These are phyloP conservation scores for Blastobotrys attinorum DNA, from an alignment of 805 yeast genomes.

Conservation along the genomic window DNA sequence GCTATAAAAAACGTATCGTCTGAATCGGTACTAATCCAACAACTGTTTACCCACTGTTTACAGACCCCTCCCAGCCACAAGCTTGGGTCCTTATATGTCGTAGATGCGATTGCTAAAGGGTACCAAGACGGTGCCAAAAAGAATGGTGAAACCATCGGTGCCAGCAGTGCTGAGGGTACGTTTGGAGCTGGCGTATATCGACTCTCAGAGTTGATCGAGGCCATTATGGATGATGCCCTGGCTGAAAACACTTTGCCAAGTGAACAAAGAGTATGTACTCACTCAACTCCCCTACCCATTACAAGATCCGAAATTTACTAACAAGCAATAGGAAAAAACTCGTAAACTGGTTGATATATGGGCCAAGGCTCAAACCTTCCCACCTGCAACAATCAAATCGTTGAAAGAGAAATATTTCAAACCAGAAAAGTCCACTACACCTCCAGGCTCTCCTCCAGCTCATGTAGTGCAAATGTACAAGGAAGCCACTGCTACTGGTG, in stretches of 20 bases:
- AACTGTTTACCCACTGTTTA: slow-evolving; percentile 59
- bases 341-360: slow-evolving; percentile 85
- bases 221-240: slow-evolving; percentile 50
- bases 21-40: slow-evolving; percentile 50
- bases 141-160: slow-evolving; percentile 39
- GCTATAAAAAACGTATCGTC: slow-evolving; percentile 59
- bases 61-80: slow-evolving; percentile 73
- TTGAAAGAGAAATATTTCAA: slow-evolving; percentile 52
- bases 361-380: slow-evolving; percentile 79
- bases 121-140: slow-evolving; percentile 68
- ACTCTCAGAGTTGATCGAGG: slow-evolving; percentile 56
- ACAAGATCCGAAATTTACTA: slow-evolving; percentile 5
- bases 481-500: slow-evolving; percentile 4
- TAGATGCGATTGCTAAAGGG: slow-evolving; percentile 87
- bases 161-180: slow-evolving; percentile 57
- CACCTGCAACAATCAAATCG: slow-evolving; percentile 43
- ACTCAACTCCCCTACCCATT: not conserved
- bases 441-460: slow-evolving; percentile 57
- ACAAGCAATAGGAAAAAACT: slow-evolving; percentile 47
- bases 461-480: slow-evolving; percentile 17
- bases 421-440: slow-evolving; percentile 46
- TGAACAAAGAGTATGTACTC: slow-evolving; percentile 37
- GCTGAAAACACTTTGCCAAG: slow-evolving; percentile 33
- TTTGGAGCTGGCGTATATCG: slow-evolving; percentile 64
- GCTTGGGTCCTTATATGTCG: slow-evolving; percentile 82